phyloP scores from a whole-genome alignment of 2,329 filamentous ascomycete genomes.

The Amylocarpus encephaloides region DNA sequence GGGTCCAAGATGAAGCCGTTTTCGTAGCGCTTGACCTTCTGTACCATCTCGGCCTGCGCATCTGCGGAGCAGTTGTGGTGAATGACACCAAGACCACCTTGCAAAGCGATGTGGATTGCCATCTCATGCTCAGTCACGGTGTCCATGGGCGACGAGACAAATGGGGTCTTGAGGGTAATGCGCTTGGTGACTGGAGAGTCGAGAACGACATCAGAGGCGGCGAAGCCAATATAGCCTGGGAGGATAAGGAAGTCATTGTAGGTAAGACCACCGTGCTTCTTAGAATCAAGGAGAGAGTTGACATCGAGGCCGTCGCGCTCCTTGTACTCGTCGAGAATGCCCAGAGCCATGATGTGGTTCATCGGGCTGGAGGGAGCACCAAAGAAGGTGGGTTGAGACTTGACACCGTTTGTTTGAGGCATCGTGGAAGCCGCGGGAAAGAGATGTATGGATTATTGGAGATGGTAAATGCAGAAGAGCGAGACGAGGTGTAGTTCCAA shows the following conservation, averaged over 20 bases:
- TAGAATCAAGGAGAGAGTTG: slow-evolving; percentile 81
- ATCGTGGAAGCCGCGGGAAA: slow-evolving; percentile 41
- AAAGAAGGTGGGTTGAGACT: slow-evolving; percentile 43
- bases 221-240: slow-evolving; percentile 96
- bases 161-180: slow-evolving; percentile 91
- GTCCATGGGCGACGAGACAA: slow-evolving; percentile 98
- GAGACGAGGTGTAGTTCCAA: slow-evolving; percentile 36
- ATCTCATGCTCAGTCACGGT: slow-evolving; percentile 99
- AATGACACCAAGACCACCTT: slow-evolving; percentile 86
- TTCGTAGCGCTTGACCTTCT: slow-evolving; percentile 98
- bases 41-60: slow-evolving; percentile 96
- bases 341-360: slow-evolving; percentile 69
- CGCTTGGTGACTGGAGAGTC: slow-evolving; percentile 93
- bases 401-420: slow-evolving; percentile 65
- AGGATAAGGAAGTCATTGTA: slow-evolving; percentile 99
- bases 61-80: slow-evolving; percentile 99
- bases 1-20: slow-evolving; percentile 98
- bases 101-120: slow-evolving; percentile 94
- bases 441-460: slow-evolving; percentile 16
- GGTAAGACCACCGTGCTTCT: slow-evolving; percentile 85
- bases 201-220: slow-evolving; percentile 79
- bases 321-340: slow-evolving; percentile 75
- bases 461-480: slow-evolving; percentile 28
- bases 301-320: slow-evolving; percentile 81
- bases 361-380: slow-evolving; percentile 46